Evolutionary conservation across 768 basidiomycete species (phyloP), one percentile per base, ranked within the genome.

Genomic region (Amanita pallidorosea): DNA sequence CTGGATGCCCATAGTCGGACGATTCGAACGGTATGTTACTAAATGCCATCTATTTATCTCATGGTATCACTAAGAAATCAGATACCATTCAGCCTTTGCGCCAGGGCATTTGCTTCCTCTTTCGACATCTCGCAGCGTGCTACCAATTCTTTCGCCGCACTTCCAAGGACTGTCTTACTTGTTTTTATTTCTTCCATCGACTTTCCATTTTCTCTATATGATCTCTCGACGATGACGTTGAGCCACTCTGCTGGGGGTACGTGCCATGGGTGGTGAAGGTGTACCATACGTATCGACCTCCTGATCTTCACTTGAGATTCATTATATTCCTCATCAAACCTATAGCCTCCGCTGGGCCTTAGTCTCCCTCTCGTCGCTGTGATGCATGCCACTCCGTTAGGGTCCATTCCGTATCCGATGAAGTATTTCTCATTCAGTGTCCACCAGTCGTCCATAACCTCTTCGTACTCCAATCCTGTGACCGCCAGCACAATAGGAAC

Each of bases 401-500:
- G 53, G 31, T 47, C 40, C 55, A 74, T 68, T 1, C 56, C 58
- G 37, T 62, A 60, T 12, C 17, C 34, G 8, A 56, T 60, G 47
- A 74, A 74, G 8, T 36, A 36, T 23, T 41, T 17, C 48, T 58
- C 52, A 27, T 56, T 31, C 31, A 11, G 5, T 31, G 31, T 31
- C 31, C 31, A 31, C 31, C 31, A 31, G 31, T 12, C 4, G 17
- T 64, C 56, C 53, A 58, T 62, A 8, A 55, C 45, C 12, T 62
- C 58, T 31, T 63, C 58, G 35, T 59, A 56, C 55, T 71, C 72
- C 2, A 73, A 61, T 31, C 71, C 69, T 1, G 70, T 72, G 12
- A 73, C 47, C 1, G 60, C 66, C 18, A 74, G 49, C 2, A 67
- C 58, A 18, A 68, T 65, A 4, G 72, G 72, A 17, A 74, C 72